Evolutionary conservation across 192 early-diverging fungal species (phyloP).

Genomic region (Entomortierella lignicola): DNA sequence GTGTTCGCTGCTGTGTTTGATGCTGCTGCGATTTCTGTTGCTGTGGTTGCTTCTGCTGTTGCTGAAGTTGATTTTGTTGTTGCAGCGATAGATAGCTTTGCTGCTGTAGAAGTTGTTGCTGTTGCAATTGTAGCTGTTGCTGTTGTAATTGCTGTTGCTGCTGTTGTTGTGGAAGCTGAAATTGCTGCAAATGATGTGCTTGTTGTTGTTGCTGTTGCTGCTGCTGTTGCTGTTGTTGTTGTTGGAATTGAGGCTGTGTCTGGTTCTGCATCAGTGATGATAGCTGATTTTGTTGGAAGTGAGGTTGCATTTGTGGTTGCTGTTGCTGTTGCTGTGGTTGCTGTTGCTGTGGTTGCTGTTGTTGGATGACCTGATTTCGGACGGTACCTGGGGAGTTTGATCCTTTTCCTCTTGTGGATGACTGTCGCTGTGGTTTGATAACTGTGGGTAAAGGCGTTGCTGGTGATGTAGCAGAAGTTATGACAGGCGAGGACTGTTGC

Average conservation of each 20-base stretch:
- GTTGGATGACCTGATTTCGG: constrained; percentile 8
- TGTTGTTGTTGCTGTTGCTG: background rate
- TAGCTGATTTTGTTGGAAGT: constrained; percentile 1
- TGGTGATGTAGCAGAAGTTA: constrained; percentile 4
- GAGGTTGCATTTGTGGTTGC: background rate
- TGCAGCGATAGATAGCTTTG: too few relatives aligned
- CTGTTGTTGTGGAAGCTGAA: background rate
- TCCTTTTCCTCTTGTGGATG: constrained; percentile 10
- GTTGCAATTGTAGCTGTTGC: background rate
- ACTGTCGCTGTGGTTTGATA: constrained; percentile 7
- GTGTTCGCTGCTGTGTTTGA: background rate
- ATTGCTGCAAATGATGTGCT: constrained; percentile 23
- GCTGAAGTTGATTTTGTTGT: background rate
- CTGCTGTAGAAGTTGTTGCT: too few relatives aligned
- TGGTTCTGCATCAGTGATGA: background rate
- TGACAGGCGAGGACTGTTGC: background rate
- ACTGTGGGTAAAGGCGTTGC: background rate
- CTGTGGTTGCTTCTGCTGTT: background rate
- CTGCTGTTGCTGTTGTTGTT: constrained; percentile 10
- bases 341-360: background rate
- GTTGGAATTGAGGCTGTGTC: background rate
- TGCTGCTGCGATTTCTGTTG: background rate
- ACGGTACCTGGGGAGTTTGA: constrained; percentile 1
- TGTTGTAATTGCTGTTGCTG: background rate
- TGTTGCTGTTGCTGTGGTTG: background rate